A percentile compares a stretch with the other conserved stretches of the same genome.
Conservation (phyloP, 2,329 filamentous ascomycete genomes). For the Apiospora koreana region DNA sequence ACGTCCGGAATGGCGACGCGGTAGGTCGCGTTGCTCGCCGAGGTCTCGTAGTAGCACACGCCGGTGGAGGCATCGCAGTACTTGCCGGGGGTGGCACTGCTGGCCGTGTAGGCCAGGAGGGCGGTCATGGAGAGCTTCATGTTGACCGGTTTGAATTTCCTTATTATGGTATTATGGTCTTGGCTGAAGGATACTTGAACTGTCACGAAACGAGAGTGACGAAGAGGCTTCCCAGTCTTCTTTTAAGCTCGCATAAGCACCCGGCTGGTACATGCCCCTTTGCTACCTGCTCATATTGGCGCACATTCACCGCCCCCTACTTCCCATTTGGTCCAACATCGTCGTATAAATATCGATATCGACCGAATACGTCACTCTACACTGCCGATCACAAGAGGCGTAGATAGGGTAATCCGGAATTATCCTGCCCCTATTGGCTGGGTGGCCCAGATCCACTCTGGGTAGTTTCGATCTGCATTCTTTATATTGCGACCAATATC, state of each 20-base stretch:
- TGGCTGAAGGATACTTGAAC: neutral
- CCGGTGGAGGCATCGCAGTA: conserved; percentile 24
- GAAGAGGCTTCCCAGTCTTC: neutral
- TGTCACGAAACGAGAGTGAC: neutral
- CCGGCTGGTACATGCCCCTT: neutral
- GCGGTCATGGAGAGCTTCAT: neutral
- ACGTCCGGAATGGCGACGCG: conserved; percentile 27
- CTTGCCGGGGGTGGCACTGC: conserved; percentile 13
- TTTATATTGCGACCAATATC: neutral
- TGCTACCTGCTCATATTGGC: neutral
- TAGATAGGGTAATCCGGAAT: neutral
- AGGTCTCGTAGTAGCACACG: conserved; percentile 27
- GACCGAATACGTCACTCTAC: neutral
- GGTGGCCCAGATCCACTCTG: neutral
- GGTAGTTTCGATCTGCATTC: neutral
- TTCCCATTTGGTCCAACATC: neutral
- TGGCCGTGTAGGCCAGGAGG: conserved; percentile 15
- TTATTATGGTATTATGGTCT: no score
- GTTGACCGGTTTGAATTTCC: no score
- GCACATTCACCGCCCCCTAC: neutral
- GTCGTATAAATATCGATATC: neutral
- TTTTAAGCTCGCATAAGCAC: neutral
- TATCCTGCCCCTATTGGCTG: neutral
- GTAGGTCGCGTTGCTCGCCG: conserved; percentile 21
- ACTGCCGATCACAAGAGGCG: neutral